phyloP scores from a whole-genome alignment of 257 asterid genomes.

The Echium plantagineum region DNA sequence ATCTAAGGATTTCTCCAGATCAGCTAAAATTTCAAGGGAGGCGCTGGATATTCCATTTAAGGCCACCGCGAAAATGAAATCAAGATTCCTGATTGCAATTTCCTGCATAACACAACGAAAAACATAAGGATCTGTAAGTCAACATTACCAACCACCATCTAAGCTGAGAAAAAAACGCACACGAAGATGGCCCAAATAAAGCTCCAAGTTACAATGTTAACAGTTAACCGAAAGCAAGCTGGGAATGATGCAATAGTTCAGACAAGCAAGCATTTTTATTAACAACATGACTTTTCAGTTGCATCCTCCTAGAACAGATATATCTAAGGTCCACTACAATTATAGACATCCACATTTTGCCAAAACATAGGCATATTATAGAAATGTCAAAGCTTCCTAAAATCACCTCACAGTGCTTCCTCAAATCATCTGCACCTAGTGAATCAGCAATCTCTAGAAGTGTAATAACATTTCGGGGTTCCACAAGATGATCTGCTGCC shows the following conservation, averaged over 20 bases:
- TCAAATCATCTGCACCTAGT: conserved; percentile 70
- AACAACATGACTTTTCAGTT: not conserved
- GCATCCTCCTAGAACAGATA: too few relatives aligned
- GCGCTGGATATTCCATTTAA: conserved; percentile 44
- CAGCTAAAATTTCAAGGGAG: conserved; percentile 57
- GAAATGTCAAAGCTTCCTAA: conserved; percentile 7
- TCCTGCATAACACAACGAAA: conserved; percentile 54
- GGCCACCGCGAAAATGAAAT: conserved; percentile 74
- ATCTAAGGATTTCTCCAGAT: conserved; percentile 69
- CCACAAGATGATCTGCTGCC: conserved; percentile 80
- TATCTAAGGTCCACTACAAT: not conserved
- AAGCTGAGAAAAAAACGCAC: too few relatives aligned
- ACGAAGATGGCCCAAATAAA: not conserved
- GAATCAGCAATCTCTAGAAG: conserved; percentile 88
- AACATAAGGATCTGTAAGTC: conserved; percentile 1
- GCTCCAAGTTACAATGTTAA: not conserved
- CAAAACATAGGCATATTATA: not conserved
- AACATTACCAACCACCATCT: too few relatives aligned
- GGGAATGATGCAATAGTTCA: not conserved
- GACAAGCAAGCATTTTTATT: not conserved
- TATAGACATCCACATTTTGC: not conserved
- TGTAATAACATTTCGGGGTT: conserved; percentile 77
- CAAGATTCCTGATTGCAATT: conserved; percentile 80
- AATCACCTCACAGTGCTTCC: conserved; percentile 57
- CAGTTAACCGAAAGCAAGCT: not conserved